These are phyloP conservation scores for Neurospora sp. DNA, from an alignment of 495 filamentous ascomycete species.

Conservation along the genomic window DNA sequence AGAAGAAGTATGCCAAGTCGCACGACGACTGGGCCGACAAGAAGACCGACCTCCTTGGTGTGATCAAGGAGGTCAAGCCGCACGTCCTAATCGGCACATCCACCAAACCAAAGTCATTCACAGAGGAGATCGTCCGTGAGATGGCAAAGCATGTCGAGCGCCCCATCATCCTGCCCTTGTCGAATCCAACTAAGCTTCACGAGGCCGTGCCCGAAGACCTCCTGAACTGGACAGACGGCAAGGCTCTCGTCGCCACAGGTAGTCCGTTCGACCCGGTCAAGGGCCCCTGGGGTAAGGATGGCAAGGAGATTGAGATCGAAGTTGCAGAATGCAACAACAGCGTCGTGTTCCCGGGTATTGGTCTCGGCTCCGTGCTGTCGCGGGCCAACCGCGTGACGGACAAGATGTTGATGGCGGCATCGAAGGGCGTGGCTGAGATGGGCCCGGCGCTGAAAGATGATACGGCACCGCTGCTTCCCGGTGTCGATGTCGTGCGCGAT, in stretches of 20 bases:
- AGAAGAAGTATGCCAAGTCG: slow-evolving; percentile 55
- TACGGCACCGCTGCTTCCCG: slow-evolving; percentile 55
- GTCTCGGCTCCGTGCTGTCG: slow-evolving; percentile 65
- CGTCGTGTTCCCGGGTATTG: slow-evolving; percentile 79
- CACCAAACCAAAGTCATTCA: slow-evolving; percentile 72
- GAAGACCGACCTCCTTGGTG: slow-evolving; percentile 48
- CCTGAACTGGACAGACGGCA: slow-evolving; percentile 65
- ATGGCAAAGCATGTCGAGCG: slow-evolving; percentile 72
- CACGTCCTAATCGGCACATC: slow-evolving; percentile 80
- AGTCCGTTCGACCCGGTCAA: slow-evolving; percentile 73
- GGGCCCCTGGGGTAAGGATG: slow-evolving; percentile 44
- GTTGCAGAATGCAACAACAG: slow-evolving; percentile 89
- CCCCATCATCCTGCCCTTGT: slow-evolving; percentile 76
- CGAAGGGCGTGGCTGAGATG: slow-evolving; percentile 57
- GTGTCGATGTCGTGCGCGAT: slow-evolving; percentile 62
- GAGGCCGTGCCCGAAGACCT: slow-evolving; percentile 76
- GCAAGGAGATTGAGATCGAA: slow-evolving; percentile 46
- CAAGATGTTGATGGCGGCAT: slow-evolving; percentile 74
- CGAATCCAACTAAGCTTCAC: slow-evolving; percentile 77
- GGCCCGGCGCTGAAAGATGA: slow-evolving; percentile 51
- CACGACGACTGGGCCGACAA: slow-evolving; percentile 54
- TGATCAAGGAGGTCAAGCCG: slow-evolving; percentile 64
- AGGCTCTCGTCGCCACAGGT: slow-evolving; percentile 75
- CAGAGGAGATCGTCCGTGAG: slow-evolving; percentile 57
- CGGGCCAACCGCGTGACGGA: slow-evolving; percentile 54